These are phyloP conservation scores for Chaetoceros muelleri DNA, from an alignment of 108 stramenopile genomes.

Conservation along the genomic window DNA sequence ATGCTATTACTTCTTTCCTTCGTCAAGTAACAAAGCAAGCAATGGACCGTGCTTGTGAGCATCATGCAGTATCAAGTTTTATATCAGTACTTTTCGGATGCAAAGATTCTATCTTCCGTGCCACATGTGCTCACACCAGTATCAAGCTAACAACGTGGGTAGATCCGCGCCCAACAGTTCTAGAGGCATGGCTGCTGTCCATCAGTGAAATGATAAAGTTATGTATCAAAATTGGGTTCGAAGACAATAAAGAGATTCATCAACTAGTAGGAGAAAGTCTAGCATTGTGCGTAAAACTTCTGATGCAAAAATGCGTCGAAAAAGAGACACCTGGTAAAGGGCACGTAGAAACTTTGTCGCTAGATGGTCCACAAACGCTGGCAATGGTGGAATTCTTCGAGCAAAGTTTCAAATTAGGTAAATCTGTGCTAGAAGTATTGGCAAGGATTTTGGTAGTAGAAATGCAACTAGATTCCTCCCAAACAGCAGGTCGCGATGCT, in stretches of 20 bases:
- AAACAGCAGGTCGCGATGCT: constrained; percentile 6
- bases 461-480: constrained; percentile 8
- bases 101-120: constrained; percentile 15
- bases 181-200: constrained; percentile 60
- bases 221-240: constrained; percentile 9
- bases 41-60: not conserved
- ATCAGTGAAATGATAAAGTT: constrained; percentile 14
- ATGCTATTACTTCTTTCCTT: constrained; percentile 7
- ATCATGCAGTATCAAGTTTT: not conserved
- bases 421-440: constrained; percentile 23
- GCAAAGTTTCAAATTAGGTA: constrained; percentile 29
- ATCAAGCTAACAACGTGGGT: not conserved
- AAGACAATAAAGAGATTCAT: constrained; percentile 9
- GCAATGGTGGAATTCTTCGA: constrained; percentile 57
- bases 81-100: constrained; percentile 21
- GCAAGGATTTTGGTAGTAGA: constrained; percentile 9
- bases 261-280: not conserved
- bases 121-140: constrained; percentile 5
- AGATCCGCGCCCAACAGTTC: constrained; percentile 61
- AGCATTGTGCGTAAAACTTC: not conserved
- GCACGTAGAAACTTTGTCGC: constrained; percentile 21
- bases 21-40: not conserved
- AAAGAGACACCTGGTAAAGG: constrained; percentile 3
- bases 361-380: constrained; percentile 71
- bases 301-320: not conserved